phyloP scores from a whole-genome alignment of 2,329 filamentous ascomycete species.

The Thielaviopsis punctulata region DNA sequence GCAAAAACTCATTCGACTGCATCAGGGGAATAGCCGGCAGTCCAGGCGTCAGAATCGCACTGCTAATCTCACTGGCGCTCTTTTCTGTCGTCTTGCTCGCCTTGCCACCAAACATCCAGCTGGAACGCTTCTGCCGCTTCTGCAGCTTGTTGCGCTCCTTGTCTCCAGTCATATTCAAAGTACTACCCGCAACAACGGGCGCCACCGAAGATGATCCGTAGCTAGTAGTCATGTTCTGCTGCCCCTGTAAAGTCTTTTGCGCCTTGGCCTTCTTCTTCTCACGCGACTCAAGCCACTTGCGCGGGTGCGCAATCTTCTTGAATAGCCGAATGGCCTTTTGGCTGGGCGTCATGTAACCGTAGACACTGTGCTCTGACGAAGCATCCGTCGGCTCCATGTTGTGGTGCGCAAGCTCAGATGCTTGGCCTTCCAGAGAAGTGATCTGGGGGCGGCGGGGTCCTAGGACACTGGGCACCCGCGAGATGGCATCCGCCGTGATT shows the following conservation, averaged over 20 bases:
- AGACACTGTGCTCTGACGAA: conserved; percentile 9
- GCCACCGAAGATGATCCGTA: background rate
- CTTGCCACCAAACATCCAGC: conserved; percentile 7
- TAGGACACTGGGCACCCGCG: background rate
- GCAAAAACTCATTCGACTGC: conserved; percentile 5
- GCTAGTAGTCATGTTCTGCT: conserved; percentile 7
- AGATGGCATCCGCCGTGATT: background rate
- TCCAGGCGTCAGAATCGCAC: conserved; percentile 2
- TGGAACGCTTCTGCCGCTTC: conserved; percentile 6
- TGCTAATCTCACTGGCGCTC: background rate
- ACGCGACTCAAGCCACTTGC: conserved; percentile 9
- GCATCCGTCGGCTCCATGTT: conserved; percentile 9
- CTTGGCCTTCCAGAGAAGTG: conserved; percentile 10
- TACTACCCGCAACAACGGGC: background rate
- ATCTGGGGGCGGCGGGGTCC: conserved; percentile 2
- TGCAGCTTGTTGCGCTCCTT: conserved; percentile 3
- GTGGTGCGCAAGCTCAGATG: conserved; percentile 9
- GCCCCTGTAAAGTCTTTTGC: conserved; percentile 4
- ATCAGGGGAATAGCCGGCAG: conserved; percentile 7
- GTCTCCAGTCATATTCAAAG: conserved; percentile 3
- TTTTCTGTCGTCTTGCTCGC: conserved; percentile 5
- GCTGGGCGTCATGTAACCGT: conserved; percentile 11
- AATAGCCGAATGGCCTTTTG: conserved; percentile 10
- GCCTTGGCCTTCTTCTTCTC: conserved; percentile 8
- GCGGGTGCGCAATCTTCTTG: conserved; percentile 10